Percentiles rank a stretch among this genome's conserved stretches.
phyloP scores from a whole-genome alignment of 192 early-diverging fungal genomes.

The Coemansia sp. region DNA sequence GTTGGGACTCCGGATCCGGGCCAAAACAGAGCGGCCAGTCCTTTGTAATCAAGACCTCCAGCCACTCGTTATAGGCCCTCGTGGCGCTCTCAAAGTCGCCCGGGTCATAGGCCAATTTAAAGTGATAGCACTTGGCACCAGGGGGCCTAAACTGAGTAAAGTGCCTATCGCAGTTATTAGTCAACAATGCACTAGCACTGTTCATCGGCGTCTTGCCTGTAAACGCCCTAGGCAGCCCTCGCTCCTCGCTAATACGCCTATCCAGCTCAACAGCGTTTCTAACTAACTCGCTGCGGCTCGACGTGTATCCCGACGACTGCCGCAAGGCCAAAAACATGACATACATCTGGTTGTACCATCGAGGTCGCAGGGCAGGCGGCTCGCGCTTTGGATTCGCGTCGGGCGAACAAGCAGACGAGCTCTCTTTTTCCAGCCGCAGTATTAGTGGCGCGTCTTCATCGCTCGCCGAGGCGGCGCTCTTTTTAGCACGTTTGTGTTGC shows the following conservation, averaged over 20 bases:
- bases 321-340: conserved; percentile 79
- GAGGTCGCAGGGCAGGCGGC: conserved; percentile 48
- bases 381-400: neutral
- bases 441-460: neutral
- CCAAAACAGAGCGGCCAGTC: conserved; percentile 92
- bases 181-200: conserved; percentile 71
- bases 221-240: conserved; percentile 76
- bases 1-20: conserved; percentile 7
- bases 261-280: conserved; percentile 74
- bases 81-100: conserved; percentile 73
- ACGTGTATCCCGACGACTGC: conserved; percentile 62
- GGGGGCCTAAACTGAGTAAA: conserved; percentile 71
- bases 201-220: conserved; percentile 85
- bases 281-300: conserved; percentile 74
- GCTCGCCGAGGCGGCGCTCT: neutral
- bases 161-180: conserved; percentile 73
- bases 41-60: conserved; percentile 60
- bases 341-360: conserved; percentile 92
- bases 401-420: neutral
- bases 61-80: conserved; percentile 71
- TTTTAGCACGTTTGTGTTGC: conserved; percentile 23
- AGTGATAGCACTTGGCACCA: conserved; percentile 66
- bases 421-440: neutral
- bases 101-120: conserved; percentile 78
- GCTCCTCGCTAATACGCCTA: conserved; percentile 66